Evolutionary conservation across 1,284 basidiomycete species (phyloP), one percentile per base, ranked within the genome.

Genomic region (Tylopilus orsonianus): DNA sequence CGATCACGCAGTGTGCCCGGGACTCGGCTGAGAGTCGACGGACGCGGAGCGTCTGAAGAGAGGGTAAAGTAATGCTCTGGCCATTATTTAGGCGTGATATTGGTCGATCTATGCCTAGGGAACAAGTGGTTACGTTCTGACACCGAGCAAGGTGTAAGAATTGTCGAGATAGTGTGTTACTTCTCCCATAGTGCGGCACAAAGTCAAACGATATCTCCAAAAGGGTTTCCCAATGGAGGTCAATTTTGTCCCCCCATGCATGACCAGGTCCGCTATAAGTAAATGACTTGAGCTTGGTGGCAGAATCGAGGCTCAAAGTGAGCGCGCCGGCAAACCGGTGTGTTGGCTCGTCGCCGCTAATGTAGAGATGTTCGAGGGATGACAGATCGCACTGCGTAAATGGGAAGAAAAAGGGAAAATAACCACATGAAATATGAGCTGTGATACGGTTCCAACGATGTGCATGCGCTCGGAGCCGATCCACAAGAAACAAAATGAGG

Each of bases 301-400:
- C 49, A 3, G 52, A 53, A n/a, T 34, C 13, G 22, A 61, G 9
- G 26, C 50, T 20, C 19, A 59, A 27, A 27, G 26, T 27, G 7
- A 5, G 10, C 26, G 26, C 26, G 29, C n/a, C 3, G 33, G 6
- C 46, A n/a, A n/a, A n/a, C n/a, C n/a, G n/a, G n/a, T n/a, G n/a
- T n/a, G n/a, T n/a, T n/a, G n/a, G n/a, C n/a, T n/a, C n/a, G 10
- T 49, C 41, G 2, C 50, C 30, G 7, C 10, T 48, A 14, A 61
- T 46, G 16, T 10, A 14, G 5, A 57, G 32, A 23, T 50, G 26
- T 29, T 59, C 61, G 18, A 59, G 29, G 22, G 35, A 51, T 2
- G 46, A 43, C 24, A 61, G 16, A 18, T 64, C 23, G 29, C 61
- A 57, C 6, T 47, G 43, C 8, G 37, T 52, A 12, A 64, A 59